phyloP scores from a whole-genome alignment of 2,329 filamentous ascomycete genomes.

The Eurotiales sp. region DNA sequence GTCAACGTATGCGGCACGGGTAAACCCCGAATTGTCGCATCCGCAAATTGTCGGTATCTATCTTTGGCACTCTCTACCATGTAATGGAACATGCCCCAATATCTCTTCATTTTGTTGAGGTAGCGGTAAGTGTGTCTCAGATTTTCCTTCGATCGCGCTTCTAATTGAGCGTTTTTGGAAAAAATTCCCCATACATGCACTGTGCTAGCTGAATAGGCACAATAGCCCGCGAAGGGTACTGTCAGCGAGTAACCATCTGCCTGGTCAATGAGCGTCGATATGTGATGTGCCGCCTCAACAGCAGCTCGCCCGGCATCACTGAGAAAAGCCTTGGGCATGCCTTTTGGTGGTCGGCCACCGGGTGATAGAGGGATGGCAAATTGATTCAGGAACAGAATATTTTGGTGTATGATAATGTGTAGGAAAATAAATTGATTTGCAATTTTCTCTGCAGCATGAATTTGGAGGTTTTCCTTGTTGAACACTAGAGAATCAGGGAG shows the following conservation, averaged over 20 bases:
- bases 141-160: slow-evolving; percentile 76
- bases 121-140: slow-evolving; percentile 85
- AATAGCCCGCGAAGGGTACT: slow-evolving; percentile 92
- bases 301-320: slow-evolving; percentile 71
- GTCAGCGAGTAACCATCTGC: slow-evolving; percentile 75
- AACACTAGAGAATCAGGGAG: slow-evolving; percentile 73
- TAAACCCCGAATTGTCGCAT: slow-evolving; percentile 68
- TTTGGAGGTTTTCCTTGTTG: slow-evolving; percentile 74
- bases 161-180: slow-evolving; percentile 72
- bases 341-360: slow-evolving; percentile 60
- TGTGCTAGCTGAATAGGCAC: slow-evolving; percentile 86
- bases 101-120: slow-evolving; percentile 89
- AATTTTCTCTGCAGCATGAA: slow-evolving; percentile 77
- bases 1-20: slow-evolving; percentile 26
- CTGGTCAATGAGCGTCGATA: slow-evolving; percentile 79
- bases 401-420: slow-evolving; percentile 86
- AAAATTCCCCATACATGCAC: slow-evolving; percentile 94
- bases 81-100: slow-evolving; percentile 98
- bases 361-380: slow-evolving; percentile 72
- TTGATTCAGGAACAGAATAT: slow-evolving; percentile 82
- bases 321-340: slow-evolving; percentile 74
- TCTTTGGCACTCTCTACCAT: slow-evolving; percentile 91
- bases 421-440: slow-evolving; percentile 91
- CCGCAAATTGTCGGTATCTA: slow-evolving; percentile 78
- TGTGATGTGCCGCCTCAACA: slow-evolving; percentile 77